phyloP scores from a whole-genome alignment of 2,329 filamentous ascomycete genomes.

The Aspergillus sp. region DNA sequence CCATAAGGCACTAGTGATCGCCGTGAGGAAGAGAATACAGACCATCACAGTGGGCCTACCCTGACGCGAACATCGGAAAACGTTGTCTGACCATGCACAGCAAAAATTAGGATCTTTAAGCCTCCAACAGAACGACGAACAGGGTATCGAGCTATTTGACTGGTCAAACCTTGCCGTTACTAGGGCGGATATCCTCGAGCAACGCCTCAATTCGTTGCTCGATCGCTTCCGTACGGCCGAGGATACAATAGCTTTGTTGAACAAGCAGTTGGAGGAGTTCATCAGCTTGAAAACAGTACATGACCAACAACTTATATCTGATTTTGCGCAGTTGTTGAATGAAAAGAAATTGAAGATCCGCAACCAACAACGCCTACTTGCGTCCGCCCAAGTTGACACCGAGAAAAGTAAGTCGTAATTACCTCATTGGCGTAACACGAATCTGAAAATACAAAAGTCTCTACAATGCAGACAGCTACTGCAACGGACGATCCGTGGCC shows the following conservation, averaged over 20 bases:
- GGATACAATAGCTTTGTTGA: constrained; percentile 51
- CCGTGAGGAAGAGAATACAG: constrained; percentile 44
- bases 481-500: constrained; percentile 14
- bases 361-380: constrained; percentile 59
- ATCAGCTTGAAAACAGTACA: constrained; percentile 56
- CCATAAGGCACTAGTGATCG: constrained; percentile 38
- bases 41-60: constrained; percentile 48
- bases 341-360: constrained; percentile 65
- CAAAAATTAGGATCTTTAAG: constrained; percentile 56
- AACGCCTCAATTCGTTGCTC: constrained; percentile 43
- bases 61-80: not conserved
- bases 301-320: constrained; percentile 57
- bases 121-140: constrained; percentile 53
- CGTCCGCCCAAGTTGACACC: constrained; percentile 48
- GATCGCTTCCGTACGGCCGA: constrained; percentile 46
- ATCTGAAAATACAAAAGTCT: constrained; percentile 20
- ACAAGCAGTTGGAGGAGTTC: constrained; percentile 58
- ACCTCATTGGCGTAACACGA: not conserved
- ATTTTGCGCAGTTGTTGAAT: constrained; percentile 60
- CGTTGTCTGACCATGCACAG: constrained; percentile 25
- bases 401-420: constrained; percentile 29
- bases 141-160: constrained; percentile 56
- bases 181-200: constrained; percentile 43
- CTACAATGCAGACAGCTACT: constrained; percentile 24
- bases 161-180: constrained; percentile 54